Percentiles rank a stretch among this genome's conserved stretches.
phyloP scores from a whole-genome alignment of 1,139 yeast species.

The Arxiozyma heterogenica region DNA sequence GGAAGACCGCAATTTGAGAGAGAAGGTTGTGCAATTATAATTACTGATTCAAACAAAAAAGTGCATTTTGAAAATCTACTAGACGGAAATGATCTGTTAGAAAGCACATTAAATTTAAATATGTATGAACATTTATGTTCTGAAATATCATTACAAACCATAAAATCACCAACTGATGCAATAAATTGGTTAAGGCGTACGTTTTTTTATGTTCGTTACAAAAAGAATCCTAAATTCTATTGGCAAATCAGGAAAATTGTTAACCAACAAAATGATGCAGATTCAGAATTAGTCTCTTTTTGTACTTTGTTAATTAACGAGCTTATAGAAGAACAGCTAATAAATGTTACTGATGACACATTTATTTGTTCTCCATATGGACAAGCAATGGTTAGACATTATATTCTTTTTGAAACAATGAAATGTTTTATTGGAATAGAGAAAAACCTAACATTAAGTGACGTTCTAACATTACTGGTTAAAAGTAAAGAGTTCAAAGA shows the following conservation, averaged over 20 bases:
- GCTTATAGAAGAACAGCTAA: constrained; percentile 29
- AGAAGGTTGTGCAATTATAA: constrained; percentile 45
- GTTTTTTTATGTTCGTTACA: constrained; percentile 41
- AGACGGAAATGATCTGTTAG: constrained; percentile 40
- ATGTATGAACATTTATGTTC: constrained; percentile 42
- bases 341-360: constrained; percentile 14
- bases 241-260: constrained; percentile 20
- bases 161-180: constrained; percentile 36
- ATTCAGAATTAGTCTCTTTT: constrained; percentile 28
- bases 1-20: constrained; percentile 51
- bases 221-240: constrained; percentile 35
- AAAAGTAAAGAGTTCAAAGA: constrained; percentile 36
- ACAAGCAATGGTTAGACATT: constrained; percentile 39
- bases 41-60: constrained; percentile 38
- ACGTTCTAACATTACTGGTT: constrained; percentile 29
- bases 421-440: constrained; percentile 28
- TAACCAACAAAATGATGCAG: constrained; percentile 15
- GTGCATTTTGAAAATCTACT: constrained; percentile 36
- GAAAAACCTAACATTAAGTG: constrained; percentile 15
- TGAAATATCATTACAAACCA: constrained; percentile 40
- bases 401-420: constrained; percentile 37
- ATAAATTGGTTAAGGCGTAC: constrained; percentile 44
- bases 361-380: constrained; percentile 36
- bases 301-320: constrained; percentile 30
- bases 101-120: constrained; percentile 40